phyloP scores from a whole-genome alignment of 2,329 filamentous ascomycete species.

The Exophiala dermatitidis region DNA sequence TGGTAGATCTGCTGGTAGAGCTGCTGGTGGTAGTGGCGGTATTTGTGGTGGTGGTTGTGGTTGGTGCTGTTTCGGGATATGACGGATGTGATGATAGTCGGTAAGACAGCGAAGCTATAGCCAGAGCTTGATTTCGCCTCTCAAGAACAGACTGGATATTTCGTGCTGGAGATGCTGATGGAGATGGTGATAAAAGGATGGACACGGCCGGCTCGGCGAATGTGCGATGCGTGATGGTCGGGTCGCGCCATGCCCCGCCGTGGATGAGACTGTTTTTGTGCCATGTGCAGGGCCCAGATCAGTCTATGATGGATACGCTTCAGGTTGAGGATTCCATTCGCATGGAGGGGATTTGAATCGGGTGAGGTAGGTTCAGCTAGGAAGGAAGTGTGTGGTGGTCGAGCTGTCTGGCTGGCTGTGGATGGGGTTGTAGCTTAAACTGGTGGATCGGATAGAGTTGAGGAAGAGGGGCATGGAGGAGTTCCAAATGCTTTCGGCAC shows the following conservation, averaged over 20 bases:
- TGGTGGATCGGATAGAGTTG: too few species aligned
- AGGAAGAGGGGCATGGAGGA: too few species aligned
- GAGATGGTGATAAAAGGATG: not conserved
- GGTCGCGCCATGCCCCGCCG: conserved; percentile 6
- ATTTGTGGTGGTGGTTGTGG: not conserved
- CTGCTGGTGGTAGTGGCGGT: too few species aligned
- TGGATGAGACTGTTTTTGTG: not conserved
- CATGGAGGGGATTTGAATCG: too few species aligned
- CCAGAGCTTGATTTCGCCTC: not conserved
- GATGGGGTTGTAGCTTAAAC: too few species aligned
- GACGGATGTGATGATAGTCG: conserved; percentile 4
- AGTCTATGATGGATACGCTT: not conserved
- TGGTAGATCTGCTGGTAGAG: too few species aligned
- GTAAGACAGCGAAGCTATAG: conserved; percentile 5
- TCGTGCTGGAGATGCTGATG: not conserved
- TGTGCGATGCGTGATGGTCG: conserved; percentile 1
- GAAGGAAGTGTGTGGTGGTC: too few species aligned
- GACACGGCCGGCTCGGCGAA: conserved; percentile 3
- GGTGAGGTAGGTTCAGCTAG: too few species aligned
- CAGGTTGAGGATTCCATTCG: too few species aligned
- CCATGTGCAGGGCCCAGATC: not conserved
- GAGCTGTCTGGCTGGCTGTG: too few species aligned
- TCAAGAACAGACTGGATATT: not conserved
- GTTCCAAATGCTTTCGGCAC: too few species aligned
- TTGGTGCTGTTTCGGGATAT: not conserved